These are phyloP conservation scores for Cladorrhinum sp. DNA, from an alignment of 2,329 filamentous ascomycete species.

Conservation along the genomic window DNA sequence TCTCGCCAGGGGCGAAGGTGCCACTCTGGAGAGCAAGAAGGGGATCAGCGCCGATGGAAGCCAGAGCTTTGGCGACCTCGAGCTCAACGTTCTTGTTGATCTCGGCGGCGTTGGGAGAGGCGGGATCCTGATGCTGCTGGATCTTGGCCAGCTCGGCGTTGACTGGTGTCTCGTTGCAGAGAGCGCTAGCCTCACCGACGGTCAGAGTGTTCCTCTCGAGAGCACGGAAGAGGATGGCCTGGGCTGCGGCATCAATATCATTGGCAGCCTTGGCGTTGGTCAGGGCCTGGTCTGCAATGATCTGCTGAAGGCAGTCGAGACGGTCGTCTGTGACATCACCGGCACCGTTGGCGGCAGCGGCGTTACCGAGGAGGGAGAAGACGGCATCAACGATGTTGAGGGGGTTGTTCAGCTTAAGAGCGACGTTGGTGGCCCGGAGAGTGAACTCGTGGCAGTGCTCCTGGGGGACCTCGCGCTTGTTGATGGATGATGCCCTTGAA, in stretches of 20 bases:
- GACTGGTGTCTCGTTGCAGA: conserved; percentile 54
- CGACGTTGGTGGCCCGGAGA: conserved; percentile 36
- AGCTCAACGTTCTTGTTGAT: conserved; percentile 60
- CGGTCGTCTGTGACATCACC: conserved; percentile 34
- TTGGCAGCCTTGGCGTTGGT: conserved; percentile 57
- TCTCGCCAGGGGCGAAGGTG: conserved; percentile 59
- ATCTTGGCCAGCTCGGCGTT: conserved; percentile 66
- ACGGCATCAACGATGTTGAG: conserved; percentile 45
- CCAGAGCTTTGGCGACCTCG: conserved; percentile 58
- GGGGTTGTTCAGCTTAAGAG: conserved; percentile 47
- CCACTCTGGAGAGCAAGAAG: conserved; percentile 58
- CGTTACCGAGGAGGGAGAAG: conserved; percentile 50
- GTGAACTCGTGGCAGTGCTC: conserved; percentile 49
- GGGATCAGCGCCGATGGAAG: conserved; percentile 60
- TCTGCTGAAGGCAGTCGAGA: conserved; percentile 58
- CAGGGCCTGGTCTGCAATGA: conserved; percentile 57
- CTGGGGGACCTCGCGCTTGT: conserved; percentile 49
- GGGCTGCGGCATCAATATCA: conserved; percentile 50
- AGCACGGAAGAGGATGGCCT: conserved; percentile 52
- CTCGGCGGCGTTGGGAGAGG: conserved; percentile 52
- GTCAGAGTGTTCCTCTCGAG: conserved; percentile 59
- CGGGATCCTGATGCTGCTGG: conserved; percentile 66
- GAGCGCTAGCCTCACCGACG: conserved; percentile 55
- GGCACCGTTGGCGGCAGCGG: conserved; percentile 34
- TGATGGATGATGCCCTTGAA: conserved; percentile 12